A percentile compares a stretch with the other conserved stretches of the same genome.
These are phyloP conservation scores for Mesostigma viride DNA, from an alignment of 139 green algal genomes.

Conservation along the genomic window DNA sequence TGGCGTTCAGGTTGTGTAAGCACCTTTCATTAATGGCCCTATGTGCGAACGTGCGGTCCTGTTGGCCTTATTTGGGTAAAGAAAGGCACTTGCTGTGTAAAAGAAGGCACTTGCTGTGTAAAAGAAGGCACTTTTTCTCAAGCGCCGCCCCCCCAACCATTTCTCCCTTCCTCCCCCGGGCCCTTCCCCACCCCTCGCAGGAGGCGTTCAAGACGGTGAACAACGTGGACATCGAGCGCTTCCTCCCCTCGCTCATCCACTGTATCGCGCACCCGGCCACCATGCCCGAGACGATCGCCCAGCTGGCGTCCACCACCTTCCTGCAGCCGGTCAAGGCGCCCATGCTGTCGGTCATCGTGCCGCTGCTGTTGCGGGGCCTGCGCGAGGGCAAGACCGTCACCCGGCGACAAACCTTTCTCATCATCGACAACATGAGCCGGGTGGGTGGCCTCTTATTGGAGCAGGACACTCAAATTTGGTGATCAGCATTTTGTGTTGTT, in stretches of 20 bases:
- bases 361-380: constrained; percentile 35
- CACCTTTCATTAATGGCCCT: too few species aligned
- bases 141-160: not conserved
- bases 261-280: constrained; percentile 19
- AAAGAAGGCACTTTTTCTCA: too few species aligned
- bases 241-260: constrained; percentile 25
- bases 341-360: constrained; percentile 34
- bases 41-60: too few species aligned
- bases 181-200: not conserved
- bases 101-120: too few species aligned
- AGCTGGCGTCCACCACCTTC: constrained; percentile 36
- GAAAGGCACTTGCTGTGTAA: too few species aligned
- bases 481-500: too few species aligned
- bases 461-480: too few species aligned
- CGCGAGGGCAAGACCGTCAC: constrained; percentile 23
- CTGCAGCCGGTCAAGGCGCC: constrained; percentile 31
- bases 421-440: constrained; percentile 38
- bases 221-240: constrained; percentile 36
- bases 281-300: constrained; percentile 31
- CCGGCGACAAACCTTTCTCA: constrained; percentile 36
- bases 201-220: constrained; percentile 19
- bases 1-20: too few species aligned
- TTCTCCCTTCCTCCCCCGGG: not conserved
- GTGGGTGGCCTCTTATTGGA: too few species aligned
- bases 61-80: not conserved